Evolutionary conservation across 2,329 filamentous ascomycete species (phyloP), one percentile per base, ranked within the genome.

Genomic region (Coniochaeta hoffmannii): DNA sequence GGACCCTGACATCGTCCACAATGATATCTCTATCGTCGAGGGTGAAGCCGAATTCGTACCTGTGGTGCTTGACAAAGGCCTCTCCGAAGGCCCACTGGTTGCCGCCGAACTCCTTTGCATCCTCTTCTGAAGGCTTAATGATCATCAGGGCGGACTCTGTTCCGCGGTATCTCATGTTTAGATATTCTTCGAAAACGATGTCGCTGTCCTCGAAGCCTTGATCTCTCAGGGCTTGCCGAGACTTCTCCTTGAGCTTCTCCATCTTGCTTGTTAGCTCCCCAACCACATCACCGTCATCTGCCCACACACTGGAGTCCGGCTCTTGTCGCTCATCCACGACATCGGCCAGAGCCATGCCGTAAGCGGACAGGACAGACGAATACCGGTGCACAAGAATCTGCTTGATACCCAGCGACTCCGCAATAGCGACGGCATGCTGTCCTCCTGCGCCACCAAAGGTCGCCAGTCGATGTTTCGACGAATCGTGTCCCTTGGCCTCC

Each of bases 111-210:
- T 79, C 77, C 57, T 82, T 72, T 0, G 77, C 77, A 56, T 89
- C 85, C 53, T 84, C 80, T 35, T 78, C 72, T 2, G 71, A 79
- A 0, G 91, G 90, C 69, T 87, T 90, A 60, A 94, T 73, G 50
- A 96, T 83, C 91, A 96, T 97, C 41, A 96, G 78, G 1, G 91
- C 89, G 8, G 90, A 95, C 67, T 96, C 91, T 0, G 91, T 96
- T 11, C 91, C 91, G 34, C 90, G 83, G 65, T 96, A 96, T 56
- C 92, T 79, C 86, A 97, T 91, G 67, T 97, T 96, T 56, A 97
- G 81, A 65, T 96, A 97, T 66, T 96, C 89, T 67, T 96, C 91
- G 64, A 93, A 96, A 0, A 85, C 79, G 24, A 96, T 89, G 31
- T 89, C 83, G 5, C 81, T 73, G 44, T 88, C 82, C 1, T 79